Base-by-base conservation (phyloP, 345 rosid genomes). In the Eucalyptus erythrocorys region DNA sequence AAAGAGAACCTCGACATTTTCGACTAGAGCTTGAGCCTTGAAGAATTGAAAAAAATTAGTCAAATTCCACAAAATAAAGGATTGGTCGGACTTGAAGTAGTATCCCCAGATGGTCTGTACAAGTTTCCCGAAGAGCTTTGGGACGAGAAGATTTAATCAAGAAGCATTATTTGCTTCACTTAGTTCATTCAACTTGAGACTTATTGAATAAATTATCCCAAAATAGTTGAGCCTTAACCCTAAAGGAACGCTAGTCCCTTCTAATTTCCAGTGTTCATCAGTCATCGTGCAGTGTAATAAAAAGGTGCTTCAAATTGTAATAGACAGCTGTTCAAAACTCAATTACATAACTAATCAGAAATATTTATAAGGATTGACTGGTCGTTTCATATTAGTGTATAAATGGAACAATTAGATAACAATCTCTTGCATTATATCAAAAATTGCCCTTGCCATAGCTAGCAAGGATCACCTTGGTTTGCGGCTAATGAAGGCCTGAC, bases 121-220 rank as follows among this genome's bases (percentile, higher is more conserved):
- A 91, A 89, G 42, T 84, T 92, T 9, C 5, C 91, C 1, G 50
- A 37, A 15, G 94, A 93, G 50, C 32, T 93, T 2, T 93, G 94
- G 94, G 92, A 93, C 66, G 92, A 88, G 43, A 84, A 88, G 48
- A 19, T 89, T 12, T 89, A 49, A 88, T 64, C 64, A 48, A 51
- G 43, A 86, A 10, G 3, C 80, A 68, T 68, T 34, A 34, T 16
- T 34, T 68, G 80, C 80, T 68, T 34, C 80, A 34, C 80, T 68
- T 68, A 17, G 80, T 68, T 68, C 43, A 34, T 68, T 68, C 12
- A 68, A 68, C 80, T 68, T 9, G 43, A 68, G 24, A 34, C 43
- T 64, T 68, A 17, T 10, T 68, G 43, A 34, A 34, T 34, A 40
- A 68, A 34, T 68, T 68, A 68, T 34, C 80, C 26, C 22, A 34